Percentiles rank a stretch among this genome's conserved stretches.
Conservation (phyloP, 1,284 basidiomycete genomes). For the Xerocomus nothofagi region DNA sequence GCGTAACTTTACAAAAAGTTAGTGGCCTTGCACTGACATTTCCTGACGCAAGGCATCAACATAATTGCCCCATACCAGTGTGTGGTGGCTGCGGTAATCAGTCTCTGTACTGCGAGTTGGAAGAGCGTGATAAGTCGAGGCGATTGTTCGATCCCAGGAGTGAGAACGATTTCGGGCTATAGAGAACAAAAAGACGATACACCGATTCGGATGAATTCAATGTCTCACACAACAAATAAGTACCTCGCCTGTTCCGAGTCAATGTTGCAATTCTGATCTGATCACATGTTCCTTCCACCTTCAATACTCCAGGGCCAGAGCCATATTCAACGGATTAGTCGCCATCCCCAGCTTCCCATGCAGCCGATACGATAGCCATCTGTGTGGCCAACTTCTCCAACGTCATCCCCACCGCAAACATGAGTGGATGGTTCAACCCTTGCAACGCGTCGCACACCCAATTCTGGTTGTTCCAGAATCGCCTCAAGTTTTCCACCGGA, state of each 20-base stretch:
- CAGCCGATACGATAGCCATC: slow-evolving; percentile 8
- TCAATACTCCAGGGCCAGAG: not conserved
- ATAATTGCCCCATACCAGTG: no score
- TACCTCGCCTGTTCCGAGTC: not conserved
- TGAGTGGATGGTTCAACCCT: slow-evolving; percentile 4
- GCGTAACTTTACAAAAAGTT: no score
- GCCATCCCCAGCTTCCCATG: slow-evolving; percentile 4
- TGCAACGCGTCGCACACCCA: slow-evolving; percentile 7
- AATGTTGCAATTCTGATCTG: no score
- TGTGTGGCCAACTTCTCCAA: not conserved
- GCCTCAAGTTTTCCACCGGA: not conserved
- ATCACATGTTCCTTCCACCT: no score
- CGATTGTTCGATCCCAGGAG: no score
- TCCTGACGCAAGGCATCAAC: no score
- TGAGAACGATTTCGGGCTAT: not conserved
- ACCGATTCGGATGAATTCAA: not conserved
- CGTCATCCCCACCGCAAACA: slow-evolving; percentile 1
- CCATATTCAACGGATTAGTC: not conserved
- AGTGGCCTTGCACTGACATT: no score
- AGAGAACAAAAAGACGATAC: no score
- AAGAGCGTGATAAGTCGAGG: no score
- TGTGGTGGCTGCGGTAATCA: no score
- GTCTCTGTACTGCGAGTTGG: not conserved
- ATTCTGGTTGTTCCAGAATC: slow-evolving; percentile 3
- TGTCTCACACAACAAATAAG: not conserved